Conservation (phyloP, 805 yeast genomes). For the Sugiyamaella qingdaonensis region DNA sequence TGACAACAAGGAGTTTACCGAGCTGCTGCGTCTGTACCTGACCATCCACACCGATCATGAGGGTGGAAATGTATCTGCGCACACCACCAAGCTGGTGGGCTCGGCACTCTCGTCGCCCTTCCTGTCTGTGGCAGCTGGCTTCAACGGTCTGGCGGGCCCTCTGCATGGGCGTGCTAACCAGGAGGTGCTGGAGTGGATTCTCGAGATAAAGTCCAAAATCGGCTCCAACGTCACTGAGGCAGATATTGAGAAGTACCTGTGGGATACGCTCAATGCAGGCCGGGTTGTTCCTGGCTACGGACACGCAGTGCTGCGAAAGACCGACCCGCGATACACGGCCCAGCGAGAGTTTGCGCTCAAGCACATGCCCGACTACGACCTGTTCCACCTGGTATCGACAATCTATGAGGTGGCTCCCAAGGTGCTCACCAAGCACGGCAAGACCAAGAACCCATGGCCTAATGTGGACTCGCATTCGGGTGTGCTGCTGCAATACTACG, state of each 20-base stretch:
- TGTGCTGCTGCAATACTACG: conserved; percentile 79
- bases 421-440: conserved; percentile 77
- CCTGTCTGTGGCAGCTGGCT: conserved; percentile 74
- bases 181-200: conserved; percentile 79
- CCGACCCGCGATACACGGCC: conserved; percentile 84
- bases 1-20: conserved; percentile 63
- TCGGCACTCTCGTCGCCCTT: conserved; percentile 77
- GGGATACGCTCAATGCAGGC: conserved; percentile 76
- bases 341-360: conserved; percentile 75
- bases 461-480: conserved; percentile 88
- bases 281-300: conserved; percentile 89
- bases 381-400: conserved; percentile 72
- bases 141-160: conserved; percentile 85
- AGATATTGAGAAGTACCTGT: conserved; percentile 68
- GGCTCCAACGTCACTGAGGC: conserved; percentile 66
- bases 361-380: conserved; percentile 60
- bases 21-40: conserved; percentile 74
- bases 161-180: conserved; percentile 86
- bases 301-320: conserved; percentile 82
- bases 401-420: conserved; percentile 80
- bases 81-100: conserved; percentile 81
- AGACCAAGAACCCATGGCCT: conserved; percentile 93
- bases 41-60: conserved; percentile 86
- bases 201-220: conserved; percentile 61
- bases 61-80: conserved; percentile 88